Conservation (phyloP, 108 stramenopile genomes). For the Aurantiochytrium sp. region DNA sequence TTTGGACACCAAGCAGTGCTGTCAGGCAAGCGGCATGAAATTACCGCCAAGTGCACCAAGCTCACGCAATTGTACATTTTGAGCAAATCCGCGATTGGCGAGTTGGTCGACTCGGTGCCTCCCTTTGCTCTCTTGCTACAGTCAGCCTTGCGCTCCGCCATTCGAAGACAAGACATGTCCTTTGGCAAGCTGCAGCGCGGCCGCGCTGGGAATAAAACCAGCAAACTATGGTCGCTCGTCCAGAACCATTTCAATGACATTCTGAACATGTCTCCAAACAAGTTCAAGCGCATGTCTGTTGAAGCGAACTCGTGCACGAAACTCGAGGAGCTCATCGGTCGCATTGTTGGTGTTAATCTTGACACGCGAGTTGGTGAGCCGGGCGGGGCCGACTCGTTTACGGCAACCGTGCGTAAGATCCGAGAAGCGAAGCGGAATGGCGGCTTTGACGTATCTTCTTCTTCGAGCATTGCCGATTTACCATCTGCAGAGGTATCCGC, state of each 20-base stretch:
- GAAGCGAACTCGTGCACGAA: not conserved
- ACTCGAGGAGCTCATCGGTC: not conserved
- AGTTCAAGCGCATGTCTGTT: not conserved
- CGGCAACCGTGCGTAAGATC: not conserved
- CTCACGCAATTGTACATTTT: constrained; percentile 1
- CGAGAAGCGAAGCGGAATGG: not conserved
- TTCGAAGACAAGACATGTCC: not conserved
- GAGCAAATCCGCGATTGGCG: not conserved
- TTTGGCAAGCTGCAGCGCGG: not conserved
- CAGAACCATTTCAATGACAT: not conserved
- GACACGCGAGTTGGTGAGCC: not conserved
- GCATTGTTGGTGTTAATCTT: not conserved
- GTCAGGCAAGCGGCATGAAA: not conserved
- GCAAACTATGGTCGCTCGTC: not conserved
- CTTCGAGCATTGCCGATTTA: not conserved
- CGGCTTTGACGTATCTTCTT: not conserved
- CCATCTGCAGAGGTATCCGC: too few relatives aligned
- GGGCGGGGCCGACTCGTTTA: not conserved
- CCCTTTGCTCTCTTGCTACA: constrained; percentile 3
- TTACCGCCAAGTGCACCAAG: not conserved
- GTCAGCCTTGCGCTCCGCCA: not conserved
- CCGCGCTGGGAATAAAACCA: not conserved
- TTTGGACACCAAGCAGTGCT: constrained; percentile 31
- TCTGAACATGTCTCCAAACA: not conserved
- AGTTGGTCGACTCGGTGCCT: not conserved